phyloP scores from a whole-genome alignment of 139 green algal species.

The Spirogloea muscicola region DNA sequence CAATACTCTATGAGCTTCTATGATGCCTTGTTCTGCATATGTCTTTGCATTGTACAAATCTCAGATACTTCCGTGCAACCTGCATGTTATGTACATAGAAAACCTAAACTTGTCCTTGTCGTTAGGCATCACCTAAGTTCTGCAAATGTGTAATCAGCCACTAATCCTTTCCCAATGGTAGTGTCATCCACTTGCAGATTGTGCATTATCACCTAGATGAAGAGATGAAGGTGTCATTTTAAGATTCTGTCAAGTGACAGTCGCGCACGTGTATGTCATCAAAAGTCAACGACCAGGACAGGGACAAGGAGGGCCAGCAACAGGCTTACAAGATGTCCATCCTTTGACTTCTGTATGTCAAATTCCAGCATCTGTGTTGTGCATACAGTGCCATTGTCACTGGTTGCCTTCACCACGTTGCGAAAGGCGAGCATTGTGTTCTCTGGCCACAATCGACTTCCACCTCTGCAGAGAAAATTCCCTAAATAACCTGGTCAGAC shows the following conservation, averaged over 20 bases:
- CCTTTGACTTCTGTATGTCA: conserved; percentile 22
- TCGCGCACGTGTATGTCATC: not conserved
- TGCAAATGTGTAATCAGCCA: conserved; percentile 8
- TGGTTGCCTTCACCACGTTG: conserved; percentile 1
- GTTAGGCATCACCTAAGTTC: conserved; percentile 12
- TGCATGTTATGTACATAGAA: no score
- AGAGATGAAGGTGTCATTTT: no score
- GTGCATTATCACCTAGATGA: conserved; percentile 25
- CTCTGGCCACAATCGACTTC: conserved; percentile 12
- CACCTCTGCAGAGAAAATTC: conserved; percentile 23
- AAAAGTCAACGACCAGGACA: not conserved
- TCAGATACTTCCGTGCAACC: no score
- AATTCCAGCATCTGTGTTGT: conserved; percentile 22
- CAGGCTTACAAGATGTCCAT: conserved; percentile 13
- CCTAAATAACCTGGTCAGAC: no score
- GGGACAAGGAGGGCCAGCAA: not conserved
- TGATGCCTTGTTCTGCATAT: no score
- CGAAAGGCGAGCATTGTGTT: conserved; percentile 32
- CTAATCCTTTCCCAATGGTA: conserved; percentile 5
- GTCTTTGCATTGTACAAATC: no score
- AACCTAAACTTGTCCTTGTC: no score
- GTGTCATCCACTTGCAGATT: conserved; percentile 19
- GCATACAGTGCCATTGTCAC: not conserved
- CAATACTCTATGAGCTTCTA: not conserved
- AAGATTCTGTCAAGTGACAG: not conserved